Conservation (phyloP, 73 alveolate genomes). For the Paramecium primaurelia region DNA sequence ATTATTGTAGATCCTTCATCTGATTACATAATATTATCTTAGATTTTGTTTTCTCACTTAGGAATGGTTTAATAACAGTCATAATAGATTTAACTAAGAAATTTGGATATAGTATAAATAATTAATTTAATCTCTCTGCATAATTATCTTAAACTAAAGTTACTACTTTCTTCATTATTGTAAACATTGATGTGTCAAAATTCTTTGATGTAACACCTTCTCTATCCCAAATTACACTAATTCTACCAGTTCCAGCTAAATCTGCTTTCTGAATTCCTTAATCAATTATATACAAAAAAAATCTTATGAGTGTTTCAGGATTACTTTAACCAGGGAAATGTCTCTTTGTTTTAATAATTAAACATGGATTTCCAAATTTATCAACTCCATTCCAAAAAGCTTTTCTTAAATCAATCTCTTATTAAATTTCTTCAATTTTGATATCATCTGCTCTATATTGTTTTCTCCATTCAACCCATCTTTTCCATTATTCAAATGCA, state of each 20-base stretch:
- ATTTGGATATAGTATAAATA: constrained; percentile 1
- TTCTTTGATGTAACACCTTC: constrained; percentile 55
- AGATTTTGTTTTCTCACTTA: constrained; percentile 24
- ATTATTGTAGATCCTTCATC: neutral
- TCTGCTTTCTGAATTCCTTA: constrained; percentile 23
- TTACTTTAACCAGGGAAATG: neutral
- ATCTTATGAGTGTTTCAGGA: neutral
- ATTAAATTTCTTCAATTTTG: neutral
- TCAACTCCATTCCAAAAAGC: neutral
- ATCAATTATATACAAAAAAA: constrained; percentile 1
- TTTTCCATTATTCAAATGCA: neutral
- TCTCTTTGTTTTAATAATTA: neutral
- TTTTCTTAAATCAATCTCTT: neutral
- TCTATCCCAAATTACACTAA: constrained; percentile 57
- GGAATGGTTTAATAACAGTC: neutral
- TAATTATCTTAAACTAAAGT: constrained; percentile 36
- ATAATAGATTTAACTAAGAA: constrained; percentile 11
- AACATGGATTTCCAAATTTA: neutral
- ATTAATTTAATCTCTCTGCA: constrained; percentile 30
- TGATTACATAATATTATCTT: neutral
- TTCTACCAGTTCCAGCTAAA: constrained; percentile 12
- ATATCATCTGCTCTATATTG: constrained; percentile 24
- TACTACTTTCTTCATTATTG: constrained; percentile 2
- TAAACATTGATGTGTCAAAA: constrained; percentile 37
- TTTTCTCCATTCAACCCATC: constrained; percentile 49